phyloP scores from a whole-genome alignment of 2,329 filamentous ascomycete species.

The Seiridium unicorne region DNA sequence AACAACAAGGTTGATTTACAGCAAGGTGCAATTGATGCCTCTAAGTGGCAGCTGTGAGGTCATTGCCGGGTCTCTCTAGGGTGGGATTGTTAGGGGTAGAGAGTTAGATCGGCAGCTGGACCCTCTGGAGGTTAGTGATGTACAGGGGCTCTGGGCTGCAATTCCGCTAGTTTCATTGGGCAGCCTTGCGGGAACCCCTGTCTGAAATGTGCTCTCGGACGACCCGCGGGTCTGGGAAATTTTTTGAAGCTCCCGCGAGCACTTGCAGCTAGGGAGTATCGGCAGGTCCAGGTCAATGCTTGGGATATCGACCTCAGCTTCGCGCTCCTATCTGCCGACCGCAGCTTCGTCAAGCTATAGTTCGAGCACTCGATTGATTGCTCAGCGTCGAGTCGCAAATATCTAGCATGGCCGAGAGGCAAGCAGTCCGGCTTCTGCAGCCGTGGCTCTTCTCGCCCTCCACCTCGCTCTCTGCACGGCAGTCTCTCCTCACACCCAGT shows the following conservation, averaged over 20 bases:
- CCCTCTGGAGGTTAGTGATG: neutral
- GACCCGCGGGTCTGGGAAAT: constrained; percentile 2
- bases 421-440: constrained; percentile 7
- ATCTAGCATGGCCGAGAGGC: constrained; percentile 5
- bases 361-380: neutral
- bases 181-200: constrained; percentile 1
- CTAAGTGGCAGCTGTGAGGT: constrained; percentile 5
- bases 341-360: too few relatives aligned
- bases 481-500: neutral
- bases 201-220: neutral
- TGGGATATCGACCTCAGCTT: too few relatives aligned
- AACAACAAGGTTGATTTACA: neutral
- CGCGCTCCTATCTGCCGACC: too few relatives aligned
- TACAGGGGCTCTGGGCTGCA: neutral
- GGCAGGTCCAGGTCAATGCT: neutral
- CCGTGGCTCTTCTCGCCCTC: constrained; percentile 3
- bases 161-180: constrained; percentile 1
- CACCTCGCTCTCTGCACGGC: neutral
- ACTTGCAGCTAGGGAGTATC: neutral
- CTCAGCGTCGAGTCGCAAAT: neutral
- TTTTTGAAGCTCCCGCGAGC: neutral
- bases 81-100: constrained; percentile 2
- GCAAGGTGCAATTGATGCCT: neutral
- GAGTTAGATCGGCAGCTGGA: neutral
- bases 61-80: neutral